Base-by-base conservation (phyloP, 805 yeast genomes). In the Zygoascus flipseniorum region DNA sequence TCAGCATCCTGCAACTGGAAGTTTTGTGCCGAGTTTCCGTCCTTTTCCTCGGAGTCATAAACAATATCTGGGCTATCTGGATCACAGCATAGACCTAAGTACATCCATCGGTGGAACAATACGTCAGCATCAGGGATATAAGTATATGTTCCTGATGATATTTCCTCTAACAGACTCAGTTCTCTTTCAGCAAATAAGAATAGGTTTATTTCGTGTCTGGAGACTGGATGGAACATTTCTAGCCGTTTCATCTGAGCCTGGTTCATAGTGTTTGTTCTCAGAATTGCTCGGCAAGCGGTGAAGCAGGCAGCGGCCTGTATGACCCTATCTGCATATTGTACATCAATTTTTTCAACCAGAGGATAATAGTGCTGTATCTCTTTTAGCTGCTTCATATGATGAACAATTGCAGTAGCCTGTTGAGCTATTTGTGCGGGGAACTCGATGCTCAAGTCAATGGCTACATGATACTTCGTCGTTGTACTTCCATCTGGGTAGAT, bases 101-200 rank as follows among this genome's bases (percentile, higher is more conserved):
- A 54, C 50, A 54, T 31, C 56, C 56, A 54, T 9, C 54, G 48
- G 39, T 31, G 44, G 37, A 51, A 45, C 16, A 49, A 46, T 13
- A 52, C 32, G 5, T 48, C 37, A 14, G 23, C 43, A 26, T 53
- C 52, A 5, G 39, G 39, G 13, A 35, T 35, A n/a, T n/a, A 35
- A 11, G 39, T 35, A 8, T 35, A 35, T 13, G 39, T 35, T 35
- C 16, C 39, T 8, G 39, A 35, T 11, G 39, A 35, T 3, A 35
- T 35, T 35, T 35, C 39, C 16, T 35, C 39, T n/a, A 35, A 11
- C 16, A 35, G 39, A 8, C 39, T 5, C 39, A 35, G 8, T 10
- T 35, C 39, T n/a, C 16, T 35, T 35, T 35, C 39, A 35, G 39
- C 39, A n/a, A 35, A 35, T 5, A 11, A 13, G 39, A 35, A 35